Base-by-base conservation (phyloP, 371 early-diverging fungal genomes). In the Nematocida major region DNA sequence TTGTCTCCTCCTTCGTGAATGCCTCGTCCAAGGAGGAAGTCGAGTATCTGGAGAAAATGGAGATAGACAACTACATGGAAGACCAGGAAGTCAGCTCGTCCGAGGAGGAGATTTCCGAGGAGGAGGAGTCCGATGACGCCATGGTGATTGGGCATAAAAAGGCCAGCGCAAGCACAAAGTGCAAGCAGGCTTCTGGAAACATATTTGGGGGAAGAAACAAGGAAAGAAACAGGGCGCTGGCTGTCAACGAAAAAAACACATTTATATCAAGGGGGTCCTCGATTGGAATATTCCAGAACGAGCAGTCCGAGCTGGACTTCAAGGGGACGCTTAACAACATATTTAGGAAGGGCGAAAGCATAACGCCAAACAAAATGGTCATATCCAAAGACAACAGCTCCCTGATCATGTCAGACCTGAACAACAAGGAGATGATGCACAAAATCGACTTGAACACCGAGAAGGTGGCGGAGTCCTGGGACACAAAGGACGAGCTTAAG, bases 381-480 rank as follows among this genome's bases (percentile, higher is more conserved):
- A 42, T 81, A 13, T 68, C 81, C 59, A 63, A 80, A n/a, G 65
- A 76, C 13, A 59, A 70, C 34, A 59, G 67, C 4, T 53, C 57
- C 36, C 51, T 85, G 18, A 70, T 85, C n/a, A 54, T 68, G 40
- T 59, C 80, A 28, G 80, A 82, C 49, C 50, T 57, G 30, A 62
- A 73, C 51, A 87, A 91, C 43, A 80, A 84, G 43, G 84, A 89
- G 70, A 87, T 85, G 39, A 84, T 94, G 38, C 90, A 88, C 84
- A 88, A 88, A 65, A 88, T 95, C 89, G 95, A 96, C 83, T 80
- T 95, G 34, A 91, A 92, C 69, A 85, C 86, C 73, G 94, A 91
- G 22, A 89, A 91, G 82, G 88, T 96, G 32, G 92, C 93, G 7
- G 92, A 94, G 66, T 90, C 91, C 79, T 94, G 92, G 92, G 88